phyloP scores from a whole-genome alignment of 2,329 filamentous ascomycete genomes.

The Sporothrix globosa region DNA sequence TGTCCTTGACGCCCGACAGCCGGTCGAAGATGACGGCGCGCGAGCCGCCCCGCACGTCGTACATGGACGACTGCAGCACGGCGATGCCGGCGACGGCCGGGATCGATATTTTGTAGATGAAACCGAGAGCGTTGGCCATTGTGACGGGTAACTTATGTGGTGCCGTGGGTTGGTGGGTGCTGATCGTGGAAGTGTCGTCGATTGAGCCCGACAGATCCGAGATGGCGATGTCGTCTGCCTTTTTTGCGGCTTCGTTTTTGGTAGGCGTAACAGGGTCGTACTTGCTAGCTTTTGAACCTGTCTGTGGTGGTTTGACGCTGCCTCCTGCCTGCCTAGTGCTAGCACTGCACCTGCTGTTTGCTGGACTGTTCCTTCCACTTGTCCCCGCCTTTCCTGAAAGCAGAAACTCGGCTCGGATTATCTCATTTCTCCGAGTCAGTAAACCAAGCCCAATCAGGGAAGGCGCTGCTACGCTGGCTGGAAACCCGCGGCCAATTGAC shows the following conservation, averaged over 20 bases:
- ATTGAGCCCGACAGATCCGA: conserved; percentile 1
- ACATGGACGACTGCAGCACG: conserved; percentile 77
- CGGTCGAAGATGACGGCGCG: conserved; percentile 98
- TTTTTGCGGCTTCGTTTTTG: conserved; percentile 22
- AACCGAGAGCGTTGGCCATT: conserved; percentile 63
- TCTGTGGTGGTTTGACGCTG: conserved; percentile 23
- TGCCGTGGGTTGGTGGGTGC: background rate
- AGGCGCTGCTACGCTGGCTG: background rate
- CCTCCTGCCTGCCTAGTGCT: conserved; percentile 16
- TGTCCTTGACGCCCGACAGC: conserved; percentile 86
- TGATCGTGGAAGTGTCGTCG: background rate
- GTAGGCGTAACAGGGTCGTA: background rate
- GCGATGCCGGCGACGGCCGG: conserved; percentile 71
- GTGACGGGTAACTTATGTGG: background rate
- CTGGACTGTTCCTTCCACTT: background rate
- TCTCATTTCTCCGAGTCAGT: conserved; percentile 14
- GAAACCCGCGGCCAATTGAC: conserved; percentile 34
- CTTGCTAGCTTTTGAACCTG: conserved; percentile 12
- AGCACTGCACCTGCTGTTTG: background rate
- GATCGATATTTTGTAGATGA: conserved; percentile 70
- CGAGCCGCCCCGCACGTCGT: conserved; percentile 94
- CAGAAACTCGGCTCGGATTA: conserved; percentile 30
- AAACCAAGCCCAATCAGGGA: conserved; percentile 11
- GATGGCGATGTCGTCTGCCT: conserved; percentile 15
- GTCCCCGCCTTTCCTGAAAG: background rate